phyloP scores from a whole-genome alignment of 805 yeast species.

The Kluyveromyces dobzhanskii region DNA sequence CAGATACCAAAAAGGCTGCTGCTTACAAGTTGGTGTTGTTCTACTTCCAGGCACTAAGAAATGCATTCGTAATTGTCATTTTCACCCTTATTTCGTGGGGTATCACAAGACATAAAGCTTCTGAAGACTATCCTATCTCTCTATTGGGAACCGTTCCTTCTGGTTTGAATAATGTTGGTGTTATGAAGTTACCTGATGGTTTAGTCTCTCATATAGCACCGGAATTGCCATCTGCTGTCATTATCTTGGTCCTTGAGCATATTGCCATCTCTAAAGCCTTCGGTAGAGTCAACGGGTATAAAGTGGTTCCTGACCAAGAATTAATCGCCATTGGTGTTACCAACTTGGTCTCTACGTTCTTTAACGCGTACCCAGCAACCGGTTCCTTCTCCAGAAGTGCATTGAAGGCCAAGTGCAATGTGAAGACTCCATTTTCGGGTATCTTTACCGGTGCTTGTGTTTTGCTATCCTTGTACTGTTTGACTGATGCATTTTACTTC shows the following conservation, averaged over 20 bases:
- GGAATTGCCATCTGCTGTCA: conserved; percentile 79
- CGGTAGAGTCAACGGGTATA: conserved; percentile 87
- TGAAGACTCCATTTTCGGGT: conserved; percentile 89
- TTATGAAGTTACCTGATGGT: conserved; percentile 54
- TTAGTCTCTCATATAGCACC: conserved; percentile 53
- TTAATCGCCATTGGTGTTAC: conserved; percentile 89
- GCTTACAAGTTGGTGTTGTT: conserved; percentile 41
- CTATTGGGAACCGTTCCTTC: conserved; percentile 74
- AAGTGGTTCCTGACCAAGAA: conserved; percentile 88
- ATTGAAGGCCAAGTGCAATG: conserved; percentile 90
- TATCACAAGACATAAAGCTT: conserved; percentile 45
- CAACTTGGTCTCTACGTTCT: conserved; percentile 84
- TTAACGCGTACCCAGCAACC: conserved; percentile 90
- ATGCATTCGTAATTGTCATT: conserved; percentile 72
- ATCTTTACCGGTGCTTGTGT: conserved; percentile 85
- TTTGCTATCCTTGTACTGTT: conserved; percentile 72
- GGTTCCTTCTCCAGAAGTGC: conserved; percentile 96
- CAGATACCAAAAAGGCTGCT: conserved; percentile 12
- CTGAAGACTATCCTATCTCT: conserved; percentile 34
- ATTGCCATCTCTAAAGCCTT: conserved; percentile 90
- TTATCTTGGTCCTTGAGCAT: conserved; percentile 80
- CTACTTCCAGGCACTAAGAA: conserved; percentile 67
- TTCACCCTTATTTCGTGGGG: conserved; percentile 81
- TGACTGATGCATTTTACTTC: conserved; percentile 76
- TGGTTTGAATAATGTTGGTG: conserved; percentile 73